Evolutionary conservation across 1,139 yeast species (phyloP).

Genomic region (Pneumocystis sp.): DNA sequence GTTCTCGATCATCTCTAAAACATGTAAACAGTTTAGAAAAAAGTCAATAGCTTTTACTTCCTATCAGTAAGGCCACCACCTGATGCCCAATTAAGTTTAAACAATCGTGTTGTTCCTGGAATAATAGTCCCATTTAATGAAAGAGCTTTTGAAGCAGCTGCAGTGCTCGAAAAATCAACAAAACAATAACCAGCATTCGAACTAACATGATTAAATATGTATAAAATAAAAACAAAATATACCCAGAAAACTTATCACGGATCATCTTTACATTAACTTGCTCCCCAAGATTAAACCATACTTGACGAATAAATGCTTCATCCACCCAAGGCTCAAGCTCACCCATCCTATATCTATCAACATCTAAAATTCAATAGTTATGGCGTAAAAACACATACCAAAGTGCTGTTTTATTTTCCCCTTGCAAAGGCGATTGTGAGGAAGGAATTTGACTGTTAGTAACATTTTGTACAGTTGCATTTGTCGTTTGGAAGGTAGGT

Average conservation of each 20-base stretch:
- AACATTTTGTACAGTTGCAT: constrained; percentile 3
- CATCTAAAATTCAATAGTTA: not conserved
- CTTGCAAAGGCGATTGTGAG: constrained; percentile 10
- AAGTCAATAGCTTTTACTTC: constrained; percentile 4
- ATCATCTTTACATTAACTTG: constrained; percentile 47
- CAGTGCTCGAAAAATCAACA: constrained; percentile 56
- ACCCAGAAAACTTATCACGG: constrained; percentile 33
- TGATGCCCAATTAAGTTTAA: constrained; percentile 78
- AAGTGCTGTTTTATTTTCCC: constrained; percentile 4
- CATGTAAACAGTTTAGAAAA: not conserved
- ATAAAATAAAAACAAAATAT: not conserved
- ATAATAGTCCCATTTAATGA: constrained; percentile 53
- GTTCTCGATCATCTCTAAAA: constrained; percentile 25
- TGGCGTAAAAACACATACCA: not conserved
- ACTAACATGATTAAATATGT: not conserved
- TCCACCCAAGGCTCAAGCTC: constrained; percentile 80
- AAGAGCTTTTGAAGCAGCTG: constrained; percentile 53
- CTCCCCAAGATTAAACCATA: constrained; percentile 49
- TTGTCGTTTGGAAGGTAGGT: constrained; percentile 6
- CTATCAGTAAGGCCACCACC: constrained; percentile 41
- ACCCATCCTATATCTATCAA: constrained; percentile 59
- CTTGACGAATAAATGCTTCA: constrained; percentile 46
- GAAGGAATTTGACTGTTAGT: constrained; percentile 2
- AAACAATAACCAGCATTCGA: constrained; percentile 62
- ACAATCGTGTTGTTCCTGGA: constrained; percentile 44